phyloP scores from a whole-genome alignment of 129 eudicot species.

The Logfia minima region DNA sequence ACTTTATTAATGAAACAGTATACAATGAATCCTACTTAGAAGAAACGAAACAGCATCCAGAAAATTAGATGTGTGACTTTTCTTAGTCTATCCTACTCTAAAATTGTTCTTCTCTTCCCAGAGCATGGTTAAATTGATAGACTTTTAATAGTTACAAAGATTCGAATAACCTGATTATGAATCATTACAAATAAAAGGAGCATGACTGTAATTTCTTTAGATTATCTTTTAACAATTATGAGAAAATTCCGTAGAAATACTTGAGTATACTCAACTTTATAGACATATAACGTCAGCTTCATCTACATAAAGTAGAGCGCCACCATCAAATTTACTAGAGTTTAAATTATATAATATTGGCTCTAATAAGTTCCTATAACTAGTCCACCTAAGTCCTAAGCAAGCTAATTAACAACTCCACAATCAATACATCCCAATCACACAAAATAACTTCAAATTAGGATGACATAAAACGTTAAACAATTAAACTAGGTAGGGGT shows the following conservation, averaged over 20 bases:
- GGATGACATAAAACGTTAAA: background rate
- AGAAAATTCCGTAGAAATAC: conserved; percentile 2
- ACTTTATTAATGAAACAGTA: background rate
- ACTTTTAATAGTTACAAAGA: background rate
- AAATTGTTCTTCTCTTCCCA: background rate
- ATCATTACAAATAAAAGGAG: background rate
- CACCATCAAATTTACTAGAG: conserved; percentile 1
- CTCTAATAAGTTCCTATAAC: conserved; percentile 8
- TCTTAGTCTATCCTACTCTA: conserved; percentile 5
- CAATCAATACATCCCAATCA: background rate
- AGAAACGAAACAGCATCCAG: conserved; percentile 5
- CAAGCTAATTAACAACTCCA: background rate
- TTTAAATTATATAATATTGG: background rate
- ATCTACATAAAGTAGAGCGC: conserved; percentile 11
- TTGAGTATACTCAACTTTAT: background rate
- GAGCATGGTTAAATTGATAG: background rate
- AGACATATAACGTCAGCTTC: conserved; percentile 9
- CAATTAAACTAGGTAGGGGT: background rate
- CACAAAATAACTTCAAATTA: background rate
- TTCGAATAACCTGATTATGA: background rate
- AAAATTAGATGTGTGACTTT: background rate
- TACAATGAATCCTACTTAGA: background rate
- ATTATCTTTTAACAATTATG: background rate
- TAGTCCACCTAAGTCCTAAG: background rate
- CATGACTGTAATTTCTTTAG: conserved; percentile 1